Conservation (phyloP, 352 stramenopile species). For the Thraustochytrium sp. region DNA sequence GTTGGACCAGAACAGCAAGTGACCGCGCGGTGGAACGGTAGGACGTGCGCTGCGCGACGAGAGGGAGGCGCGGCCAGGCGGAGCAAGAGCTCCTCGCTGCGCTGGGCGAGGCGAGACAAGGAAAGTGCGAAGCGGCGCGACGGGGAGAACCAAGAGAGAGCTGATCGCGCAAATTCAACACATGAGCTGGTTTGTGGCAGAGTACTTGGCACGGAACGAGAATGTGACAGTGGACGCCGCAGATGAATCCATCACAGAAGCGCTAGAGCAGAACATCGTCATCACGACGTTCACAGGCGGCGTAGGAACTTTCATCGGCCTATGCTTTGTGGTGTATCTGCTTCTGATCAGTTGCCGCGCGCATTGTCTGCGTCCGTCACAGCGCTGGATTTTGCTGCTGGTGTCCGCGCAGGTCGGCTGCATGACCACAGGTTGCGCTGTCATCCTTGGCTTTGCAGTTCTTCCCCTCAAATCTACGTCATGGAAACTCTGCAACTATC, state of each 20-base stretch:
- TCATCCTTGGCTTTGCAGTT: neutral
- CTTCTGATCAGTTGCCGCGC: neutral
- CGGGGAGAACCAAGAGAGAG: too few species aligned
- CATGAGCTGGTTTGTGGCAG: neutral
- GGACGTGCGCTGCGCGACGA: too few species aligned
- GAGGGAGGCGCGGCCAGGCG: too few species aligned
- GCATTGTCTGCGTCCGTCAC: neutral
- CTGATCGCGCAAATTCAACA: too few species aligned
- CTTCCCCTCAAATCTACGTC: neutral
- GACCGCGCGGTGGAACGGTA: too few species aligned
- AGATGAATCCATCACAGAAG: neutral
- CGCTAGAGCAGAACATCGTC: neutral
- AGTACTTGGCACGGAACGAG: neutral
- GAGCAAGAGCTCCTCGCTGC: too few species aligned
- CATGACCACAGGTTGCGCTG: neutral
- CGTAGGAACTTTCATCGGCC: neutral
- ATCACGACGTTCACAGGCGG: neutral
- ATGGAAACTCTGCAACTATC: neutral
- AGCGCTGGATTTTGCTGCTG: neutral
- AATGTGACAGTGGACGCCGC: neutral
- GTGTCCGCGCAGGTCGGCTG: neutral
- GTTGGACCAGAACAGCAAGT: too few species aligned
- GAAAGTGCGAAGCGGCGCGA: too few species aligned
- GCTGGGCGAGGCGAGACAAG: too few species aligned
- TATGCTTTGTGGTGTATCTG: neutral